A percentile compares a stretch with the other conserved stretches of the same genome.
phyloP scores from a whole-genome alignment of 768 basidiomycete species.

The Lactarius evosmus region DNA sequence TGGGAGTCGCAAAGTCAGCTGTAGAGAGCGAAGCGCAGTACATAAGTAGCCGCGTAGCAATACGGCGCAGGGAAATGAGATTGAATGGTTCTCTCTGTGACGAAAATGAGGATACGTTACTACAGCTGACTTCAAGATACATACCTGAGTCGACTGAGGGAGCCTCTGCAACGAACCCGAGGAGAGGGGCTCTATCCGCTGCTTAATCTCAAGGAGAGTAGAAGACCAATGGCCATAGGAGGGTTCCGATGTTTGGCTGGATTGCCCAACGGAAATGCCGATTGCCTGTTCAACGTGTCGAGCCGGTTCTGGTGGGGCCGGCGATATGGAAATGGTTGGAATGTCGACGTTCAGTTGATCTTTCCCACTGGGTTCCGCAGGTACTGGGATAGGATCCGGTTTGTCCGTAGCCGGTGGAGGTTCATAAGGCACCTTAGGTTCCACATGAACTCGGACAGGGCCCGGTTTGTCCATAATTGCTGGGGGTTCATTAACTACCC shows the following conservation, averaged over 20 bases:
- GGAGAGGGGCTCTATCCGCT: not conserved
- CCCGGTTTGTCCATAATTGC: not conserved
- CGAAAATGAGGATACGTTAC: not conserved
- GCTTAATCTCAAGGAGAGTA: slow-evolving; percentile 13
- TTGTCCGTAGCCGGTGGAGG: not conserved
- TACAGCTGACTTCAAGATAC: not conserved
- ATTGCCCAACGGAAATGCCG: not conserved
- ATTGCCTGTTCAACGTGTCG: not conserved
- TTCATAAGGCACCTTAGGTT: not conserved
- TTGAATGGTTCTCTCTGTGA: slow-evolving; percentile 7
- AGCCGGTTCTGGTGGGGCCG: not conserved
- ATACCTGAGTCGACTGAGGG: slow-evolving; percentile 8
- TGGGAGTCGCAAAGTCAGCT: slow-evolving; percentile 10
- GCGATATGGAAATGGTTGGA: no score
- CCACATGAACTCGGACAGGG: not conserved
- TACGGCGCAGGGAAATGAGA: slow-evolving; percentile 1
- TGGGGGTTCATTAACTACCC: not conserved
- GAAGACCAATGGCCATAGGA: not conserved
- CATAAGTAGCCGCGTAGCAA: slow-evolving; percentile 16
- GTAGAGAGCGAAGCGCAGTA: slow-evolving; percentile 11
- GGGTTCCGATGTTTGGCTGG: not conserved
- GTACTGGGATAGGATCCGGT: not conserved
- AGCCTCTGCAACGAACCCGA: slow-evolving; percentile 2
- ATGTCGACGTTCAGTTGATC: not conserved
- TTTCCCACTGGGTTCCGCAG: not conserved